Evolutionary conservation across 768 basidiomycete genomes (phyloP).

Genomic region (Russula brevipes): DNA sequence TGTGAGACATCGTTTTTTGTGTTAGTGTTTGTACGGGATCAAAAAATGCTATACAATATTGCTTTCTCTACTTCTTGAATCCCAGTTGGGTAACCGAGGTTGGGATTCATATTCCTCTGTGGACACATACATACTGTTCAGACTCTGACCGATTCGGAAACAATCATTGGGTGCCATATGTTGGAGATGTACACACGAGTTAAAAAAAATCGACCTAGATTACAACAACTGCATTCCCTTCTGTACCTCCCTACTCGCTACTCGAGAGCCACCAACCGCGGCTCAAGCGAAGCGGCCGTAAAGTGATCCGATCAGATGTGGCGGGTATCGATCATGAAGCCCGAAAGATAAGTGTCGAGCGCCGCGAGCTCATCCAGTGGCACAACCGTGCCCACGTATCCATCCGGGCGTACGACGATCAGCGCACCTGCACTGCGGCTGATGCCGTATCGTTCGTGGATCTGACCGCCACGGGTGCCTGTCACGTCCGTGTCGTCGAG

Average conservation of each 20-base stretch:
- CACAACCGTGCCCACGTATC: slow-evolving; percentile 55
- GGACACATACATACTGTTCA: slow-evolving; percentile 25
- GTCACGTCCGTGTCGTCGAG: slow-evolving; percentile 51
- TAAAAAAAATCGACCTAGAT: not conserved
- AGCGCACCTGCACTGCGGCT: slow-evolving; percentile 40
- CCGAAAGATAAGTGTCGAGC: slow-evolving; percentile 45
- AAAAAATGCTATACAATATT: not conserved
- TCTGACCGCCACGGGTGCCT: slow-evolving; percentile 45
- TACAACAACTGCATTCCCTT: no score
- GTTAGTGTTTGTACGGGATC: not conserved
- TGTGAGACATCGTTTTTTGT: not conserved
- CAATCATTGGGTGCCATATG: no score
- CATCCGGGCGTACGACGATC: slow-evolving; percentile 58
- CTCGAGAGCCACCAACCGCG: no score
- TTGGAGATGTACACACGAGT: no score
- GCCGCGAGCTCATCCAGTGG: slow-evolving; percentile 40
- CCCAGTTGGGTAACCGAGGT: no score
- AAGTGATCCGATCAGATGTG: no score
- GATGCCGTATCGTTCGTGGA: slow-evolving; percentile 54
- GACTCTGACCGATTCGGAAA: no score
- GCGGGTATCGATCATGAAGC: slow-evolving; percentile 35
- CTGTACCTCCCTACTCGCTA: no score
- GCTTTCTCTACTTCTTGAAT: not conserved
- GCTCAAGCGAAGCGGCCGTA: no score
- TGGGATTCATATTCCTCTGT: not conserved